Evolutionary conservation across 2,329 filamentous ascomycete species (phyloP), one percentile per base, ranked within the genome.

Genomic region (Blastomyces parvus): DNA sequence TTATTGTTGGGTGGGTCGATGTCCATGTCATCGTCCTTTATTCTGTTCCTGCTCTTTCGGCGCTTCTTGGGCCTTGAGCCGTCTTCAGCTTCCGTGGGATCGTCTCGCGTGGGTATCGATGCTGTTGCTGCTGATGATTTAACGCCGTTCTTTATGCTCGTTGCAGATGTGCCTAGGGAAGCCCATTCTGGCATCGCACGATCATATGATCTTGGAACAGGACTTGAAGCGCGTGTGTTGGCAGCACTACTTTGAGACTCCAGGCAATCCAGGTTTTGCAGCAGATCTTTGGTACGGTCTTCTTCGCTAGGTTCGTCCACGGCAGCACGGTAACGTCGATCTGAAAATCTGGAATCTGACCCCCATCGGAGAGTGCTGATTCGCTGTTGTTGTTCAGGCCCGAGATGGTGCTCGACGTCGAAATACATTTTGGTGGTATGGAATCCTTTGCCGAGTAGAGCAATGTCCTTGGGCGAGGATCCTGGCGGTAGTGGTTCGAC

Each of bases 271-370:
- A 89, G 74, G 46, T 82, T 79, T 14, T 82, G 80, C 19, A 87
- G 74, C 53, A 86, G 79, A 42, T 81, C 78, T 64, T 82, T 79
- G 46, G 83, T 81, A 40, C 86, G 74, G 14, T 82, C 80, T 64
- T 87, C 84, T 40, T 79, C 78, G 2, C 84, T 84, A 46, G 87
- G 85, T 67, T 83, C 81, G 64, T 81, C 76, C 7, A 81, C 79
- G 11, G 79, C 78, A 0, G 86, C 82, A 7, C 83, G 76, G 68
- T 86, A 90, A n/a, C 80, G 81, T 68, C 84, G 83, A 6, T 80
- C 72, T 65, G 77, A 81, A 71, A 90, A 90, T 63, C 79, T 84
- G n/a, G 81, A 73, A 72, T 90, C 88, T 0, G 88, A 88, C 11
- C 88, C 88, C 83, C 85, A 90, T 65, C 84, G 83, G 55, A 88